Base-by-base conservation (phyloP, 176 grass and related monocot genomes). In the Cocos nucifera region DNA sequence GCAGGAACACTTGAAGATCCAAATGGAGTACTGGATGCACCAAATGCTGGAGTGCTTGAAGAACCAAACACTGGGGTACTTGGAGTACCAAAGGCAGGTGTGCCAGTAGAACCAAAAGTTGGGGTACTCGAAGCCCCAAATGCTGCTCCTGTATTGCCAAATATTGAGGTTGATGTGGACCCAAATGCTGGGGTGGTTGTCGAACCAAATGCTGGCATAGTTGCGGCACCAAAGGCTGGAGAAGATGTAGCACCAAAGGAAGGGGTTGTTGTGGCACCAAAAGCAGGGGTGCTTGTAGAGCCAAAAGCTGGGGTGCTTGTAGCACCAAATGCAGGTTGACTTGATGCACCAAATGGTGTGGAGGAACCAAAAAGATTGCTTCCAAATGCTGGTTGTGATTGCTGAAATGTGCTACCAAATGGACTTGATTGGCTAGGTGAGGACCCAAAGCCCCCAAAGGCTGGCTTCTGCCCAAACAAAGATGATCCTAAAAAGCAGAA, bases 381-480 rank as follows among this genome's bases (percentile, higher is more conserved):
- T 35, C 92, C 87, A 82, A 97, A 91, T 72, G 84, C 56, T 17
- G 83, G 72, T 32, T 90, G 92, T 22, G 92, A 67, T 82, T 87
- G 86, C 75, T 90, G 83, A 62, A 96, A 85, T 50, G 78, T 75
- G 70, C 58, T 77, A 12, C 92, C 83, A 54, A 90, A 96, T 26
- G 83, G 78, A 77, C 62, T 82, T 52, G 92, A 80, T 63, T 91
- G 92, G 51, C 72, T 75, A 72, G 92, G 73, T 59, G 87, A 88
- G 52, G 92, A 88, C 39, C 83, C 86, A 73, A 96, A 96, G 19
- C 54, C 75, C 7, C 91, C 83, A 52, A 96, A 97, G 62, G 75
- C 75, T 57, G 81, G 84, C 73, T 88, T 97, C 58, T 97, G 92
- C 59, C 92, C 92, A 53, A 97, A 97, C 53, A 88, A 75, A 77